These are phyloP conservation scores for Xylaria arbuscula DNA, from an alignment of 2,329 filamentous ascomycete species.

Conservation along the genomic window DNA sequence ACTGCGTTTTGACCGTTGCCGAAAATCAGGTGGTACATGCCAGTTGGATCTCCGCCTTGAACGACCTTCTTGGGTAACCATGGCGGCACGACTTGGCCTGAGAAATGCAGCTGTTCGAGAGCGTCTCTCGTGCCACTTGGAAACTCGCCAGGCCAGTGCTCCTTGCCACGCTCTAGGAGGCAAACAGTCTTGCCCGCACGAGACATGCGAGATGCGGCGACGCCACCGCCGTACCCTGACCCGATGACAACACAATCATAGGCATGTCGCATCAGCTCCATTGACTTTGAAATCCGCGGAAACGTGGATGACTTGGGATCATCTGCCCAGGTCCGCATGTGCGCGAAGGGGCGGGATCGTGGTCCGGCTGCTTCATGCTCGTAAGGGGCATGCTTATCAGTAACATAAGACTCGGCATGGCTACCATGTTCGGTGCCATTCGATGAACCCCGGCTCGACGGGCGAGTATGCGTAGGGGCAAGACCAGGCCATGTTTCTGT, in stretches of 20 bases:
- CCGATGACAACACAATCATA: constrained; percentile 77
- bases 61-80: constrained; percentile 56
- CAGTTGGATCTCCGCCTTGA: constrained; percentile 65
- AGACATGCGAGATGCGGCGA: constrained; percentile 73
- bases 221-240: constrained; percentile 74
- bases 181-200: constrained; percentile 70
- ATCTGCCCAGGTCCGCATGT: constrained; percentile 48
- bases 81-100: constrained; percentile 62
- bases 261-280: constrained; percentile 65
- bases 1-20: constrained; percentile 73
- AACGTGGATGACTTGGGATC: constrained; percentile 51
- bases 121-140: constrained; percentile 61
- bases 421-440: constrained; percentile 28
- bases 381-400: constrained; percentile 46
- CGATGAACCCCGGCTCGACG: constrained; percentile 39
- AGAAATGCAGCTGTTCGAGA: constrained; percentile 65
- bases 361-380: constrained; percentile 52
- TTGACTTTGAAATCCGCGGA: constrained; percentile 66
- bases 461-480: constrained; percentile 29
- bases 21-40: constrained; percentile 71
- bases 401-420: constrained; percentile 42
- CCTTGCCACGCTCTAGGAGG: constrained; percentile 71
- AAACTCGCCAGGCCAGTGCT: constrained; percentile 75
- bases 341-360: constrained; percentile 49
- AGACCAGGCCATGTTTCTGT: constrained; percentile 43